Conservation (phyloP, 2,329 filamentous ascomycete genomes). For the Sporothrix pallida region DNA sequence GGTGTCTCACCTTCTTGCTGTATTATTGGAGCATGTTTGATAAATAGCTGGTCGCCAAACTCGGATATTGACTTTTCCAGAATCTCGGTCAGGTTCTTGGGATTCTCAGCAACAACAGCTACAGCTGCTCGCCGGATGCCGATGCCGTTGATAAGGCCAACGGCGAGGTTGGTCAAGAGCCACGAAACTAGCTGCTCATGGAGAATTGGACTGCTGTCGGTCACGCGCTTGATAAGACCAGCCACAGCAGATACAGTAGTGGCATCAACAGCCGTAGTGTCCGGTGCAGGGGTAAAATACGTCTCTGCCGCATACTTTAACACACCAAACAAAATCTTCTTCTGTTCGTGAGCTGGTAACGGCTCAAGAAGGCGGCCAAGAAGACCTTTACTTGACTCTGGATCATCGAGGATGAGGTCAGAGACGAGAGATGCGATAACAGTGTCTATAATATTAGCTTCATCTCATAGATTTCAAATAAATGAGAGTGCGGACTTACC, state of each 20-base stretch:
- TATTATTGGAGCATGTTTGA: slow-evolving; percentile 80
- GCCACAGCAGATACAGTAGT: slow-evolving; percentile 62
- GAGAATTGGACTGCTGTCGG: slow-evolving; percentile 55
- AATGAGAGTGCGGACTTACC: slow-evolving; percentile 54
- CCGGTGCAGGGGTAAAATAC: slow-evolving; percentile 45
- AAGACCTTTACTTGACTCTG: slow-evolving; percentile 35
- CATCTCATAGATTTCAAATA: background rate
- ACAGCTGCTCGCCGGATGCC: slow-evolving; percentile 71
- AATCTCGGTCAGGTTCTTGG: slow-evolving; percentile 58
- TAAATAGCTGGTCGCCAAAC: slow-evolving; percentile 86
- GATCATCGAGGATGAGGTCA: slow-evolving; percentile 43
- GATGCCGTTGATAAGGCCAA: slow-evolving; percentile 65
- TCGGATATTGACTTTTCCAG: slow-evolving; percentile 72
- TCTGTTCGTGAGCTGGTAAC: slow-evolving; percentile 53
- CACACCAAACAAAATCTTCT: slow-evolving; percentile 49
- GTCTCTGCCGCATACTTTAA: slow-evolving; percentile 55
- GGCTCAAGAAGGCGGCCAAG: slow-evolving; percentile 46
- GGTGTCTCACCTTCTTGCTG: slow-evolving; percentile 81
- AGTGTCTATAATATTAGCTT: slow-evolving; percentile 47
- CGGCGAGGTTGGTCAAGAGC: slow-evolving; percentile 68
- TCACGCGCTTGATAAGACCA: slow-evolving; percentile 58
- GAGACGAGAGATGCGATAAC: slow-evolving; percentile 48
- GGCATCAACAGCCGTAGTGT: slow-evolving; percentile 37
- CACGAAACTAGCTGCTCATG: slow-evolving; percentile 65
- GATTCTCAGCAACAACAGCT: slow-evolving; percentile 60